phyloP scores from a whole-genome alignment of 768 basidiomycete genomes.

The Pisolithus tinctorius region DNA sequence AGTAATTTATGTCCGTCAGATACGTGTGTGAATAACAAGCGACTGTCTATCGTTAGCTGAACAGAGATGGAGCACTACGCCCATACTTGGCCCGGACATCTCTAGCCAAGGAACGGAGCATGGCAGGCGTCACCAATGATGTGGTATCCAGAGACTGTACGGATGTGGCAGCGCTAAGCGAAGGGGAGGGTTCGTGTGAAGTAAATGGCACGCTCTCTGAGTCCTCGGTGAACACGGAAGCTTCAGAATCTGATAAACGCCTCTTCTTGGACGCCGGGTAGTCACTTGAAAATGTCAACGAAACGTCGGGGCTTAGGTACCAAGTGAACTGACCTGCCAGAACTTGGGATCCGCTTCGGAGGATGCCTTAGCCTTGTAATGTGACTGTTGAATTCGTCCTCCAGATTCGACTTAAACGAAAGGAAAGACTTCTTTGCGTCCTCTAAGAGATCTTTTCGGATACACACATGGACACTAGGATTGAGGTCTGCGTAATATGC shows the following conservation, averaged over 20 bases:
- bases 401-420: constrained; percentile 25
- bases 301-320: not conserved
- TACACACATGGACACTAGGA: constrained; percentile 2
- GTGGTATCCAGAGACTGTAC: constrained; percentile 26
- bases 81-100: constrained; percentile 28
- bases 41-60: constrained; percentile 3
- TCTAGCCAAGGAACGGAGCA: constrained; percentile 42
- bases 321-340: constrained; percentile 31
- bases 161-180: constrained; percentile 42
- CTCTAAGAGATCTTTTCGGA: constrained; percentile 16
- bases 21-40: not conserved
- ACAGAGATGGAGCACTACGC: constrained; percentile 2
- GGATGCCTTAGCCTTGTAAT: constrained; percentile 38
- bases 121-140: constrained; percentile 50
- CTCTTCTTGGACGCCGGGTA: constrained; percentile 34
- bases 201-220: constrained; percentile 22
- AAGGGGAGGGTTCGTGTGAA: constrained; percentile 29
- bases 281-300: constrained; percentile 18
- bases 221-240: constrained; percentile 18
- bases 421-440: constrained; percentile 29
- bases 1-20: not conserved
- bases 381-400: constrained; percentile 32
- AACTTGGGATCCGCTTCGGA: constrained; percentile 39
- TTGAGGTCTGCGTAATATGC: constrained; percentile 11
- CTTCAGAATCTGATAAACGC: constrained; percentile 34